Percentiles rank a stretch among this genome's conserved stretches.
These are phyloP conservation scores for Allium sativum DNA, from an alignment of 106 monocot species.

Conservation along the genomic window DNA sequence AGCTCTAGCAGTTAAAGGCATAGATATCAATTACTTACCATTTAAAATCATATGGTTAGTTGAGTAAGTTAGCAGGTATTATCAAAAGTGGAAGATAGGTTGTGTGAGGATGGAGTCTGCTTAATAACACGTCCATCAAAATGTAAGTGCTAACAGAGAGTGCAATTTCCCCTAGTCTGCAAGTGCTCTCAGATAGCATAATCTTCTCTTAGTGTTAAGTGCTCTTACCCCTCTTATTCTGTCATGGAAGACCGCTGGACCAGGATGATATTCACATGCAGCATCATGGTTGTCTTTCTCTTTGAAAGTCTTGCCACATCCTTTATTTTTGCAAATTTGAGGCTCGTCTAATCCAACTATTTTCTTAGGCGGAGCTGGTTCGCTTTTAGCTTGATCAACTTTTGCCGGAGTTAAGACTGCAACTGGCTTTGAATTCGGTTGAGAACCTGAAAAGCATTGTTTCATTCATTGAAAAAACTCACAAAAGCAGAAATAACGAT, in stretches of 20 bases:
- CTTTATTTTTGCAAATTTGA: constrained; percentile 75
- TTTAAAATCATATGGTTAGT: too few species aligned
- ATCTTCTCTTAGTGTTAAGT: neutral
- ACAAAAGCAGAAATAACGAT: too few species aligned
- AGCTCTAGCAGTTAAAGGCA: too few species aligned
- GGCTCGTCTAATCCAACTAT: constrained; percentile 56
- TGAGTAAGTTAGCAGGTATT: too few species aligned
- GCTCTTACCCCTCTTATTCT: constrained; percentile 78
- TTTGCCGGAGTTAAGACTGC: neutral
- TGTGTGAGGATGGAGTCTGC: too few species aligned
- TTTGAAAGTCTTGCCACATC: constrained; percentile 87
- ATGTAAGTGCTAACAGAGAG: too few species aligned
- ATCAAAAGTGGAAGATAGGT: too few species aligned
- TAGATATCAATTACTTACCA: too few species aligned
- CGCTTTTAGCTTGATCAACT: constrained; percentile 8
- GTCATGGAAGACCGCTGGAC: constrained; percentile 87
- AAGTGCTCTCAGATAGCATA: too few species aligned
- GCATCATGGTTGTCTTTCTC: constrained; percentile 96
- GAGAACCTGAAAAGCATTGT: constrained; percentile 39
- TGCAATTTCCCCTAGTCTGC: too few species aligned
- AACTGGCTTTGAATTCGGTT: constrained; percentile 35
- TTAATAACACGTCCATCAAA: too few species aligned
- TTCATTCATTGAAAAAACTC: too few species aligned
- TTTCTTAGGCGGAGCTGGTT: constrained; percentile 40
- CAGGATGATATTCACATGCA: constrained; percentile 88